These are phyloP conservation scores for Aspergillus udagawae DNA, from an alignment of 2,329 filamentous ascomycete species.

Conservation along the genomic window DNA sequence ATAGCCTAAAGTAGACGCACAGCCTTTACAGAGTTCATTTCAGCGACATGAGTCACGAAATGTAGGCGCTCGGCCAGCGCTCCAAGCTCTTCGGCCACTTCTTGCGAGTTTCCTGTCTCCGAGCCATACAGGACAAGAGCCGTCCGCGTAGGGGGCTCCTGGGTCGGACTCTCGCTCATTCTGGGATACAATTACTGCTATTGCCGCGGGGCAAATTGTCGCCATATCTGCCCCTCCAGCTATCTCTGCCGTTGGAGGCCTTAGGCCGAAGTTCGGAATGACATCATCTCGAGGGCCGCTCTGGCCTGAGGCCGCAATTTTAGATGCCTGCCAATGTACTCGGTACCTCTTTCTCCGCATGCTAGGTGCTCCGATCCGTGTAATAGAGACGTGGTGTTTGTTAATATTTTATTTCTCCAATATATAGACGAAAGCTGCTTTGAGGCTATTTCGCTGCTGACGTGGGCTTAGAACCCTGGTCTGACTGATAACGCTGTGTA, in stretches of 20 bases:
- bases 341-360: no score
- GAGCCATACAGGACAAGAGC: conserved; percentile 84
- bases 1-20: conserved; percentile 50
- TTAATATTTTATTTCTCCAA: no score
- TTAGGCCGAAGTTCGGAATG: conserved; percentile 21
- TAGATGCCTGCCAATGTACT: background rate
- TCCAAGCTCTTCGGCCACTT: conserved; percentile 81
- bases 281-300: conserved; percentile 23
- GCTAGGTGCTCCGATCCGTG: background rate
- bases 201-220: conserved; percentile 1
- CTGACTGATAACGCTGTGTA: background rate
- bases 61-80: conserved; percentile 70
- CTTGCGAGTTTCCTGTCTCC: conserved; percentile 91
- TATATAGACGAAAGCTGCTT: no score
- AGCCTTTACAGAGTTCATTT: conserved; percentile 71
- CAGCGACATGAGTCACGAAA: conserved; percentile 70
- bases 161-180: conserved; percentile 21
- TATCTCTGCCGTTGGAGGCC: conserved; percentile 14
- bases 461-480: no score
- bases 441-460: no score
- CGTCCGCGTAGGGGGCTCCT: conserved; percentile 31
- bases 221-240: conserved; percentile 5
- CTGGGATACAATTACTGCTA: conserved; percentile 8
- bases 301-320: background rate
- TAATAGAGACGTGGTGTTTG: background rate